A percentile compares a stretch with the other conserved stretches of the same genome.
Conservation (phyloP, 1,284 basidiomycete genomes). For the Tausonia pullulans region DNA sequence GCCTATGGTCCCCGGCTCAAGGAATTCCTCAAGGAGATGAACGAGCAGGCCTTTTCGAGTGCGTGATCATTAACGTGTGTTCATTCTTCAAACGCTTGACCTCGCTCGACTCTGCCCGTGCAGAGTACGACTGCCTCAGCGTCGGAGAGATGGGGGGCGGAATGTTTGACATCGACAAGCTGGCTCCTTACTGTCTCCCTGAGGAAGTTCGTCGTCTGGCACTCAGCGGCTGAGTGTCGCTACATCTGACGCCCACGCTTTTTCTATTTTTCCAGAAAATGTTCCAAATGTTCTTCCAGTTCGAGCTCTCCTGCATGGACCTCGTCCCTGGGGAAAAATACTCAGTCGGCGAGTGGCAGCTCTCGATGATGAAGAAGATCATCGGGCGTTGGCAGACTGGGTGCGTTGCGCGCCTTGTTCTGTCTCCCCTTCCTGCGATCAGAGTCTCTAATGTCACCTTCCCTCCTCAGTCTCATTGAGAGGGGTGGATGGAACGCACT, state of each 20-base stretch:
- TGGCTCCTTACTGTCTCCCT: too few species aligned
- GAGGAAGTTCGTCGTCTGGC: too few species aligned
- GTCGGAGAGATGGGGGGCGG: too few species aligned
- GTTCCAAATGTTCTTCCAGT: conserved; percentile 28
- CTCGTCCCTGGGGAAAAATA: not conserved
- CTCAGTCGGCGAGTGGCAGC: conserved; percentile 37
- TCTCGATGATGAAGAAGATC: conserved; percentile 48
- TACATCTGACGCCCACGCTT: too few species aligned
- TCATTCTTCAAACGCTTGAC: not conserved
- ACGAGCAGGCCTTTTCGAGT: conserved; percentile 47
- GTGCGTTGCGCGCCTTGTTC: too few species aligned
- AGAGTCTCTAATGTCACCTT: too few species aligned
- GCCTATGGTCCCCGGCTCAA: conserved; percentile 56
- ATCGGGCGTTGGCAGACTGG: conserved; percentile 48
- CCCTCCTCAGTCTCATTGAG: conserved; percentile 38
- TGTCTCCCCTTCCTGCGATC: too few species aligned
- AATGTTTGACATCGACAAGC: too few species aligned
- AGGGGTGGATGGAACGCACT: conserved; percentile 51
- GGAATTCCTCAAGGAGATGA: conserved; percentile 58
- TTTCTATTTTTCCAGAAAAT: too few species aligned
- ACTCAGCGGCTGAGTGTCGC: too few species aligned
- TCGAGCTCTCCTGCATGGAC: conserved; percentile 45
- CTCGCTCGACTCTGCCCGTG: not conserved
- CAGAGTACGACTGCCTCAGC: too few species aligned
- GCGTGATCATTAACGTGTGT: conserved; percentile 19